These are phyloP conservation scores for Albatrellus ellisii DNA, from an alignment of 768 basidiomycete genomes.

Conservation along the genomic window DNA sequence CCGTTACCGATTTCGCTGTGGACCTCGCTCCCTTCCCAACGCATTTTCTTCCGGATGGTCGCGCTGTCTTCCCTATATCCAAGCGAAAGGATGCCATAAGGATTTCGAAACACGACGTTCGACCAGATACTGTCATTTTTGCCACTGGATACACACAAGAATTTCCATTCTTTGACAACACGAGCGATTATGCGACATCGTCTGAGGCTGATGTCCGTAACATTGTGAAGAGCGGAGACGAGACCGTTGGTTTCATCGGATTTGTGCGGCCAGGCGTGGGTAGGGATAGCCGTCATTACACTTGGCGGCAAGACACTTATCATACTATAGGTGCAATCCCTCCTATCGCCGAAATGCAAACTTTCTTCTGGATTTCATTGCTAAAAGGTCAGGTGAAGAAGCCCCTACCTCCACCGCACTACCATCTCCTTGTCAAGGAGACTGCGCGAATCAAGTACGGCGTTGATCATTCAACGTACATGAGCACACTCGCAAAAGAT, in stretches of 20 bases:
- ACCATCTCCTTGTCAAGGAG: slow-evolving; percentile 39
- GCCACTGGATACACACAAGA: slow-evolving; percentile 37
- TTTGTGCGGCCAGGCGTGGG: slow-evolving; percentile 47
- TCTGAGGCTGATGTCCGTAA: slow-evolving; percentile 31
- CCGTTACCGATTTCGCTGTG: slow-evolving; percentile 29
- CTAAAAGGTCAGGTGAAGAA: slow-evolving; percentile 28
- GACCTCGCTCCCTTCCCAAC: slow-evolving; percentile 46
- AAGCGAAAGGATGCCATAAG: slow-evolving; percentile 30
- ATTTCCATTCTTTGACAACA: slow-evolving; percentile 27
- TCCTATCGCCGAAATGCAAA: slow-evolving; percentile 47
- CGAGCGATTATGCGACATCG: slow-evolving; percentile 27
- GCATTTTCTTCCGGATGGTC: slow-evolving; percentile 28
- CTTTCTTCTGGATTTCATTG: slow-evolving; percentile 42
- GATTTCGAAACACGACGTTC: slow-evolving; percentile 26
- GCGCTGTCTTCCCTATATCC: slow-evolving; percentile 31
- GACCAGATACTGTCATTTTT: slow-evolving; percentile 35
- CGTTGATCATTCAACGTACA: slow-evolving; percentile 44
- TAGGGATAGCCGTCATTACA: slow-evolving; percentile 15
- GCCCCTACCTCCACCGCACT: slow-evolving; percentile 33
- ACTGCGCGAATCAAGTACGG: slow-evolving; percentile 45
- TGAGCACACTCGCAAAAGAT: slow-evolving; percentile 42
- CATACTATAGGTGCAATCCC: slow-evolving; percentile 34
- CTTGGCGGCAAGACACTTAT: slow-evolving; percentile 6
- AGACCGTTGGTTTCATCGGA: slow-evolving; percentile 39
- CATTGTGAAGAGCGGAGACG: slow-evolving; percentile 29